Percentiles rank a stretch among this genome's conserved stretches.
Evolutionary conservation across 306 rosid species (phyloP).

Genomic region (Lagenaria siceraria): DNA sequence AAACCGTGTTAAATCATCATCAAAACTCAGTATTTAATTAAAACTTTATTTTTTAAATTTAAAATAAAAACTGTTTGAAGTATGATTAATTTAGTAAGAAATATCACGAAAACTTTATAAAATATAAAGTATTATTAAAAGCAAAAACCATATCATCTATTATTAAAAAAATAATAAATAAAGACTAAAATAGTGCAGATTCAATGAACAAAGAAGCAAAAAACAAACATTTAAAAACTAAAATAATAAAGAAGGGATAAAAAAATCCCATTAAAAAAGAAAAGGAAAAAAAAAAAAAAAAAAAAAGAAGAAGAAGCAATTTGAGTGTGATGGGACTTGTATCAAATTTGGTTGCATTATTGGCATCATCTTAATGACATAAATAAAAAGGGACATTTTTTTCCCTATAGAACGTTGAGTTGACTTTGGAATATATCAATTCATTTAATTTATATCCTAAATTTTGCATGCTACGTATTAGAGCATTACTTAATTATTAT

Average conservation of each 20-base stretch:
- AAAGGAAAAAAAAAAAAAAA: not conserved
- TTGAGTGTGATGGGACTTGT: not conserved
- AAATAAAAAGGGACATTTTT: not conserved
- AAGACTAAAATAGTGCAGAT: not conserved
- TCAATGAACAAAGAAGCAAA: not conserved
- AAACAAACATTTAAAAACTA: not conserved
- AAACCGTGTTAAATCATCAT: slow-evolving; percentile 4
- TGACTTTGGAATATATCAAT: not conserved
- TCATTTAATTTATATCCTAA: not conserved
- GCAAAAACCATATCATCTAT: not conserved
- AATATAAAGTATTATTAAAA: not conserved
- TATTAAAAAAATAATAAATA: not conserved
- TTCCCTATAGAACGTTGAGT: not conserved
- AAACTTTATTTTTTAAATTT: not conserved
- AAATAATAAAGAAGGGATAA: not conserved
- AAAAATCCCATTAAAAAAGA: not conserved
- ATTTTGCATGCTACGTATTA: slow-evolving; percentile 4
- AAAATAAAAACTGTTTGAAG: not conserved
- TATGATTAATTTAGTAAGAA: not conserved
- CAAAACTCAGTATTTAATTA: not conserved
- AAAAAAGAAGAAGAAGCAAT: not conserved
- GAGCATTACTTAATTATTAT: not conserved
- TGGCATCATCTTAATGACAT: slow-evolving; percentile 1
- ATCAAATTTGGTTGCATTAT: not conserved
- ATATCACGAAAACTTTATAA: not conserved